These are phyloP conservation scores for Blakeslea trispora DNA, from an alignment of 371 early-diverging fungal genomes.

Conservation along the genomic window DNA sequence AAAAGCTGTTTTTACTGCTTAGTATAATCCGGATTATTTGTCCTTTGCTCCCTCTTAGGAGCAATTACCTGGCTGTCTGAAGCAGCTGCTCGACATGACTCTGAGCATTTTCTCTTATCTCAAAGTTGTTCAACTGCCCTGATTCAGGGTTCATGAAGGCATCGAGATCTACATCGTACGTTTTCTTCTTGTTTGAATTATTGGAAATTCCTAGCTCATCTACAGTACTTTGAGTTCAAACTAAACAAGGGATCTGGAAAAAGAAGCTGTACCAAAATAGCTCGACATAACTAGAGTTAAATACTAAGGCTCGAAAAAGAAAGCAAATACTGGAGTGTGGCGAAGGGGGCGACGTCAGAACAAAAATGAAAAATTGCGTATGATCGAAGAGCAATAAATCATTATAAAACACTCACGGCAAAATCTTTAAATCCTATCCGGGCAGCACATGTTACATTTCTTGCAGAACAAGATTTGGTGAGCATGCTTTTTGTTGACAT, in stretches of 20 bases:
- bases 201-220: slow-evolving; percentile 40
- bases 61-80: slow-evolving; percentile 40
- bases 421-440: too few species aligned
- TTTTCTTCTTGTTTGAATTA: slow-evolving; percentile 16
- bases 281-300: slow-evolving; percentile 23
- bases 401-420: too few species aligned
- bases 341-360: too few species aligned
- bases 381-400: too few species aligned
- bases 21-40: not conserved
- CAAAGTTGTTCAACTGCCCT: not conserved
- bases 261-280: slow-evolving; percentile 32
- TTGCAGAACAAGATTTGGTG: too few species aligned
- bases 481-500: too few species aligned
- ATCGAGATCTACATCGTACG: slow-evolving; percentile 40
- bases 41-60: not conserved
- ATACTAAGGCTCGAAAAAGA: too few species aligned
- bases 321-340: too few species aligned
- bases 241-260: not conserved
- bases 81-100: slow-evolving; percentile 31
- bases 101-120: not conserved
- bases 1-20: slow-evolving; percentile 26
- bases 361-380: too few species aligned
- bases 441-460: too few species aligned
- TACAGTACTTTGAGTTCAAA: not conserved
- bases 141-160: slow-evolving; percentile 41